Evolutionary conservation across 2,329 filamentous ascomycete genomes (phyloP).

Genomic region (Leptodontidium sp.): DNA sequence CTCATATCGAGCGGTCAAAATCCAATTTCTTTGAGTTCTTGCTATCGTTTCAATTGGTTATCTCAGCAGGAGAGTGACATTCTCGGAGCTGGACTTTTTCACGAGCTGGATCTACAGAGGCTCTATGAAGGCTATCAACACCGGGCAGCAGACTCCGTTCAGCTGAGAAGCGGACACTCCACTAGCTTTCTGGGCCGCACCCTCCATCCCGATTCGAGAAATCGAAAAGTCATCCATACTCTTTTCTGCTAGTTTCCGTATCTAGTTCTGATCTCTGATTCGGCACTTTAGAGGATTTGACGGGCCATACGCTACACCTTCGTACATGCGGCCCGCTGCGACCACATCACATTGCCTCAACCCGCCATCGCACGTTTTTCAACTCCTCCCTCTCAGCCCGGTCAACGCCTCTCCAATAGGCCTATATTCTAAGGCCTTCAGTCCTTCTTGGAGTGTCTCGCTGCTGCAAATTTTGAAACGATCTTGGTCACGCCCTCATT

Average conservation of each 20-base stretch:
- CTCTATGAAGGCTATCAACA: slow-evolving; percentile 2
- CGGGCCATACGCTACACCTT: neutral
- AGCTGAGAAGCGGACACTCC: neutral
- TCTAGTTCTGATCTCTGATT: slow-evolving; percentile 7
- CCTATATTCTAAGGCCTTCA: neutral
- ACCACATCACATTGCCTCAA: slow-evolving; percentile 15
- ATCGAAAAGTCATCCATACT: neutral
- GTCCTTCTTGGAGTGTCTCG: neutral
- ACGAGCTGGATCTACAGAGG: neutral
- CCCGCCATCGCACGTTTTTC: slow-evolving; percentile 2
- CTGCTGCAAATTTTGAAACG: neutral
- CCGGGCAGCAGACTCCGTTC: slow-evolving; percentile 12
- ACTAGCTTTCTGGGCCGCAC: slow-evolving; percentile 8
- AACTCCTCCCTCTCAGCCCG: neutral
- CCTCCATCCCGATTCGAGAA: slow-evolving; percentile 15
- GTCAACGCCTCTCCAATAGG: slow-evolving; percentile 1
- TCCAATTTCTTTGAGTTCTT: neutral
- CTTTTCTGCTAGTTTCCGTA: slow-evolving; percentile 7
- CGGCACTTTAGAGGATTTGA: neutral
- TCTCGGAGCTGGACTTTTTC: neutral
- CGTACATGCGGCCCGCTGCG: slow-evolving; percentile 2
- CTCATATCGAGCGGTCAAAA: neutral
- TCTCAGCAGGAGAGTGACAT: neutral
- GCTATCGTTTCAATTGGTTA: neutral
- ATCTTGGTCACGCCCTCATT: neutral